phyloP scores from a whole-genome alignment of 2,329 filamentous ascomycete species.

The Fusarium ambrosium region DNA sequence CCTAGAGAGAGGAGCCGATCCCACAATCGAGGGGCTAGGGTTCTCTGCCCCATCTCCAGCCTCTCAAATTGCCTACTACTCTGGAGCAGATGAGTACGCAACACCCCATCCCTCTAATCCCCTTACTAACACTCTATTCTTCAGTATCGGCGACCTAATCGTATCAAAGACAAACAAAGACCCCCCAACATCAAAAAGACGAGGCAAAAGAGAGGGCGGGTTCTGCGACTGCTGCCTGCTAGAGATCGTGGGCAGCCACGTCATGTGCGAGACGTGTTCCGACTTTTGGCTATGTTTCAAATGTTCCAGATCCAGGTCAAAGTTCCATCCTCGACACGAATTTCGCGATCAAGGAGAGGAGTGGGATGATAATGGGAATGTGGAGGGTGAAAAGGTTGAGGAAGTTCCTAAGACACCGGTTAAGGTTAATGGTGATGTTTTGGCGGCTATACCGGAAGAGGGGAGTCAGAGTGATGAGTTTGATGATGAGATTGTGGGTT shows the following conservation, averaged over 20 bases:
- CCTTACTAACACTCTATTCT: not conserved
- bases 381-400: not conserved
- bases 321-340: not conserved
- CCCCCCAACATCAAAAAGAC: not conserved
- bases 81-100: not conserved
- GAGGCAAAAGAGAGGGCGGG: not conserved
- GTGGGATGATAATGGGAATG: not conserved
- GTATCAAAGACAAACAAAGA: not conserved
- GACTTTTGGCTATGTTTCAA: not conserved
- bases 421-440: not conserved
- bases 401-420: not conserved
- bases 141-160: not conserved
- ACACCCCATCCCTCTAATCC: too few relatives aligned
- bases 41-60: not conserved
- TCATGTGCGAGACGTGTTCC: not conserved
- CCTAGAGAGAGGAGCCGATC: not conserved
- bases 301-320: not conserved
- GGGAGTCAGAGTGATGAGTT: not conserved
- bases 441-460: not conserved
- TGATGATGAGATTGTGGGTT: constrained; percentile 9
- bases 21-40: not conserved
- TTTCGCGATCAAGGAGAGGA: constrained; percentile 1
- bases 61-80: constrained; percentile 2
- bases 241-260: not conserved
- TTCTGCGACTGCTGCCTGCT: not conserved